Conservation (phyloP, 495 filamentous ascomycete genomes). For the Penicillium taxi region DNA sequence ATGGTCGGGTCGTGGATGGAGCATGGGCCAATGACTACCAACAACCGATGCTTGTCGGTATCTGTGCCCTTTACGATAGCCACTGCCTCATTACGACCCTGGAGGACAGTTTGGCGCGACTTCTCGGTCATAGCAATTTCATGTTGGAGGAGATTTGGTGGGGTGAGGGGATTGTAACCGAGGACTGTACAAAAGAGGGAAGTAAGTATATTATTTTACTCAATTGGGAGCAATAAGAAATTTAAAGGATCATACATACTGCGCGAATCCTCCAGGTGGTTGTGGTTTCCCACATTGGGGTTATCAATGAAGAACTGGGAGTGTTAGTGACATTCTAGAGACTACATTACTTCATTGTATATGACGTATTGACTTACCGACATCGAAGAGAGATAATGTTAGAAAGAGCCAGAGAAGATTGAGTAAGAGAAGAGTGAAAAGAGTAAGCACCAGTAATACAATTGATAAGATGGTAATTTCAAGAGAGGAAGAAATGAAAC, state of each 20-base stretch:
- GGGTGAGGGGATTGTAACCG: slow-evolving; percentile 87
- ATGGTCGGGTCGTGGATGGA: slow-evolving; percentile 93
- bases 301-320: slow-evolving; percentile 81
- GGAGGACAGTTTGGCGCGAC: slow-evolving; percentile 72
- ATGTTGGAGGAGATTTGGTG: slow-evolving; percentile 90
- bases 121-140: slow-evolving; percentile 76
- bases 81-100: slow-evolving; percentile 73
- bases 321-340: slow-evolving; percentile 10
- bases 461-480: no score
- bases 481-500: no score
- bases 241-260: slow-evolving; percentile 49
- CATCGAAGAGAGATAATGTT: no score
- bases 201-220: slow-evolving; percentile 4
- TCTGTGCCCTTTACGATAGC: slow-evolving; percentile 75
- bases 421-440: no score
- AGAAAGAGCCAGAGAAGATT: no score
- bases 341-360: no score
- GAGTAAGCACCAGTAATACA: no score
- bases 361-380: no score
- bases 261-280: slow-evolving; percentile 80
- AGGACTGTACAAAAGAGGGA: slow-evolving; percentile 55
- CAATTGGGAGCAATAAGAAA: not conserved
- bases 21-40: slow-evolving; percentile 94
- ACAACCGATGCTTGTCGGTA: slow-evolving; percentile 57
- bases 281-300: slow-evolving; percentile 75